Base-by-base conservation (phyloP, 1,284 basidiomycete genomes). In the Leccinum insolens region DNA sequence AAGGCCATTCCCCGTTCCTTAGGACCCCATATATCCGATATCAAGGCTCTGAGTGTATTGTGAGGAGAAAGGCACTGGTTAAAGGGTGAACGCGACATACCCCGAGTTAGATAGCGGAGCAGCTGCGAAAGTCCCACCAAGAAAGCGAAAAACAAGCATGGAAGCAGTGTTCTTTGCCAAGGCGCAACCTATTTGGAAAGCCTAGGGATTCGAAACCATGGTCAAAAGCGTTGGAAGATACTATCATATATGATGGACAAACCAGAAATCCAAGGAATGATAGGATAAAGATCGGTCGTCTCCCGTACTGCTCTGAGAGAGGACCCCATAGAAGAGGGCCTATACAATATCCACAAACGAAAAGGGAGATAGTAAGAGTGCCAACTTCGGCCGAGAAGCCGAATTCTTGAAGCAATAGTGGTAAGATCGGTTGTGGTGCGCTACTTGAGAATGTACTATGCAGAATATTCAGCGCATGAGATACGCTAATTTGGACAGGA, bases 11-110 rank as follows among this genome's bases (percentile, higher is more conserved):
- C 92, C 62, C 92, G 83, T 39, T 84, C 85, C 69, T 86, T 86
- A 1, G 85, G 83, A 70, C 91, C 89, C 91, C 91, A 95, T 17
- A 88, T 81, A 68, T 88, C 87, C 11, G 89, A 85, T 55, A 93
- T 82, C 25, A 86, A 64, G 6, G 82, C 85, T 14, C 84, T 85
- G 61, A n/a, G 14, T 60, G 60, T 9, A 44, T 2, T 11, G 46
- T 66, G n/a, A 68, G 44, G 46, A 44, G 22, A 66, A 55, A 37
- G 41, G 8, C 39, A 14, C 61, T 11, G n/a, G 22, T n/a, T 52
- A 57, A n/a, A 22, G n/a, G 15, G 4, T 3, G 20, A 65, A 25
- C n/a, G n/a, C 31, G 22, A 71, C 80, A 11, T 71, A 85, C 84
- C 86, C 86, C 66, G 84, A 82, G 74, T 87, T 82, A 1, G 82